A percentile compares a stretch with the other conserved stretches of the same genome.
Evolutionary conservation across 139 green algal genomes (phyloP).

Genomic region (Astrephomene gubernaculifera): DNA sequence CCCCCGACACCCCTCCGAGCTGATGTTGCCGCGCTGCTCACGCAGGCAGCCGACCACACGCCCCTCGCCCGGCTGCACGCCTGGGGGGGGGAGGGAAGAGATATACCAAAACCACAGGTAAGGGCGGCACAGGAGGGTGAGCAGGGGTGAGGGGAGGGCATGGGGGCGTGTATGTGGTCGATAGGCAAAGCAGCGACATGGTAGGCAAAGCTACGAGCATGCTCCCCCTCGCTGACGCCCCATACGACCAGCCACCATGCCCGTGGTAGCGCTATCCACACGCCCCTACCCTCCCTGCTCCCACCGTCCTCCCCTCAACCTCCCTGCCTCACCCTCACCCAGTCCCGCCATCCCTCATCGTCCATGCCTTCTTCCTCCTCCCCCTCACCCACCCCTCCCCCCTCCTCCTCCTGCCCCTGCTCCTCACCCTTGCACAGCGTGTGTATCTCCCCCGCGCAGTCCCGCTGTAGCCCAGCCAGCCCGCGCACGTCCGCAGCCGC

Average conservation of each 20-base stretch:
- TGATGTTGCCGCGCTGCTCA: constrained; percentile 36
- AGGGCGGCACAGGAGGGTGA: too few relatives aligned
- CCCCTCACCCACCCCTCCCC: neutral
- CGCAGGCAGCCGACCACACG: constrained; percentile 56
- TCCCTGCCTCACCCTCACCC: too few relatives aligned
- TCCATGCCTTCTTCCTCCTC: neutral
- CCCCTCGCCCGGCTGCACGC: constrained; percentile 51
- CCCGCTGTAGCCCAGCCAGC: constrained; percentile 39
- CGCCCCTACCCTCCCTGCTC: too few relatives aligned
- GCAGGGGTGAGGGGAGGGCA: neutral
- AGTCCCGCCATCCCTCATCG: too few relatives aligned
- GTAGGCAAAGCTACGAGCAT: too few relatives aligned
- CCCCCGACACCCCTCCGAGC: constrained; percentile 36
- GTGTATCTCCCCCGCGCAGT: constrained; percentile 50
- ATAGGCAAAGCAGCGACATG: too few relatives aligned
- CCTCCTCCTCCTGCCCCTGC: constrained; percentile 15
- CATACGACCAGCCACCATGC: too few relatives aligned
- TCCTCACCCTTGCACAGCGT: constrained; percentile 43
- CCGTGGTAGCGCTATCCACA: too few relatives aligned
- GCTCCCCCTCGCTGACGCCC: too few relatives aligned
- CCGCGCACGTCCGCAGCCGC: constrained; percentile 58
- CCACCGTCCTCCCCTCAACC: too few relatives aligned
- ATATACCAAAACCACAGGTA: too few relatives aligned
- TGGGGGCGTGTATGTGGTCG: neutral
- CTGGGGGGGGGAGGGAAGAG: too few relatives aligned